Conservation (phyloP, 108 stramenopile species). For the Skeletonema potamos region DNA sequence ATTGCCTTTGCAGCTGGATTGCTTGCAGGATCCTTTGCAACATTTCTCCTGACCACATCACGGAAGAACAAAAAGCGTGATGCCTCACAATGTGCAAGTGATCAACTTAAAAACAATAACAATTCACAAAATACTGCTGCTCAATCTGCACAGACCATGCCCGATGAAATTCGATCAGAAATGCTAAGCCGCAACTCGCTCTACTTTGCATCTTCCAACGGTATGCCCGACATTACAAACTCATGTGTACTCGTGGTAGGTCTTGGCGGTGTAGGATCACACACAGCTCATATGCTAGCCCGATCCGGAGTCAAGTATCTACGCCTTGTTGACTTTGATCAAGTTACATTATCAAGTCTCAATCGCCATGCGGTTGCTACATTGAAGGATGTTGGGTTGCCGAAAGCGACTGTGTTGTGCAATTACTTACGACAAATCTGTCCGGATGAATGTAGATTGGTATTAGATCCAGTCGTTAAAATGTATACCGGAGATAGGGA, state of each 20-base stretch:
- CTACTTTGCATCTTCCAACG: conserved; percentile 61
- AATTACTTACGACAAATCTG: conserved; percentile 63
- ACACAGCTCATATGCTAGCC: conserved; percentile 94
- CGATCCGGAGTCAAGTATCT: conserved; percentile 87
- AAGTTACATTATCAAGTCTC: conserved; percentile 94
- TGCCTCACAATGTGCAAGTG: background rate
- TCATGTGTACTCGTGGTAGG: conserved; percentile 89
- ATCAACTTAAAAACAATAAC: background rate
- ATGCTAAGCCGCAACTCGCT: conserved; percentile 91
- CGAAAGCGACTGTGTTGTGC: conserved; percentile 83
- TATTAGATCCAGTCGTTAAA: conserved; percentile 59
- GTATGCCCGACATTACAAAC: conserved; percentile 28
- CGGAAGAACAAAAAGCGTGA: background rate
- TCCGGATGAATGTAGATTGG: conserved; percentile 47
- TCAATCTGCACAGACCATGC: conserved; percentile 11
- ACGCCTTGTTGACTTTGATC: conserved; percentile 97
- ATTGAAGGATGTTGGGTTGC: conserved; percentile 88
- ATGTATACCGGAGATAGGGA: conserved; percentile 73
- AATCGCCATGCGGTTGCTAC: conserved; percentile 99
- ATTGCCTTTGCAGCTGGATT: conserved; percentile 30
- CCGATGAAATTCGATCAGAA: conserved; percentile 80
- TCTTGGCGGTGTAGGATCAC: conserved; percentile 96
- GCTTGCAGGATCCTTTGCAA: conserved; percentile 27
- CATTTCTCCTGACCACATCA: background rate
- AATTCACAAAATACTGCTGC: background rate